These are phyloP conservation scores for Collybia sordida DNA, from an alignment of 768 basidiomycete species.

Conservation along the genomic window DNA sequence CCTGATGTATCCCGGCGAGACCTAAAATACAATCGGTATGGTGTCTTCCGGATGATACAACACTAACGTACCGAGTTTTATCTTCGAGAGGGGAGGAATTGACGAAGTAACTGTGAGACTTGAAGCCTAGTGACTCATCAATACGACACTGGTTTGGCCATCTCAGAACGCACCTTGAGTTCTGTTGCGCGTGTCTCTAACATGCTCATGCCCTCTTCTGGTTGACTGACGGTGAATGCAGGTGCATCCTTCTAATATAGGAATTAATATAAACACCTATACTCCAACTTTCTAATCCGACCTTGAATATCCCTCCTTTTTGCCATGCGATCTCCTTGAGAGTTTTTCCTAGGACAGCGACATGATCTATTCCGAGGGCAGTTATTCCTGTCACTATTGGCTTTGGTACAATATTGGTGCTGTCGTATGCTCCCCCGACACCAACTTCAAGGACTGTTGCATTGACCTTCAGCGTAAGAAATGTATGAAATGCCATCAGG, in stretches of 20 bases:
- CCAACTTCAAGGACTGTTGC: conserved; percentile 96
- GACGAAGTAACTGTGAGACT: conserved; percentile 64
- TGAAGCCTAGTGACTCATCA: conserved; percentile 47
- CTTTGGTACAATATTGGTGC: conserved; percentile 91
- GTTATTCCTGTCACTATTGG: conserved; percentile 92
- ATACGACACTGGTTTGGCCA: background rate
- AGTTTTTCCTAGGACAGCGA: conserved; percentile 83
- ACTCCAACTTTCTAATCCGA: conserved; percentile 18
- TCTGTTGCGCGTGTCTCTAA: conserved; percentile 68
- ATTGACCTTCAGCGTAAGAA: conserved; percentile 79
- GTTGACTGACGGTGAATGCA: conserved; percentile 83
- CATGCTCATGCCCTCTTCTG: conserved; percentile 62
- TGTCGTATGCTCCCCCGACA: conserved; percentile 91
- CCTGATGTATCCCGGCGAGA: conserved; percentile 83
- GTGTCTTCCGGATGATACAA: background rate
- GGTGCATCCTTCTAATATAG: conserved; percentile 69
- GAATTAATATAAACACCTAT: background rate
- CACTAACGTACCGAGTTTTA: conserved; percentile 59
- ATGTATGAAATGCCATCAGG: conserved; percentile 88
- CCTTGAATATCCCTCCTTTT: conserved; percentile 97
- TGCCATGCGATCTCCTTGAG: conserved; percentile 89
- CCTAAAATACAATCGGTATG: conserved; percentile 41
- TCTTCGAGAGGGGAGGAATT: conserved; percentile 43
- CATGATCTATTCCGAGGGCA: conserved; percentile 90
- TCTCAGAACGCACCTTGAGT: conserved; percentile 47